Evolutionary conservation across 352 stramenopile species (phyloP), one percentile per base, ranked within the genome.

Genomic region (Phytophthora sojae): DNA sequence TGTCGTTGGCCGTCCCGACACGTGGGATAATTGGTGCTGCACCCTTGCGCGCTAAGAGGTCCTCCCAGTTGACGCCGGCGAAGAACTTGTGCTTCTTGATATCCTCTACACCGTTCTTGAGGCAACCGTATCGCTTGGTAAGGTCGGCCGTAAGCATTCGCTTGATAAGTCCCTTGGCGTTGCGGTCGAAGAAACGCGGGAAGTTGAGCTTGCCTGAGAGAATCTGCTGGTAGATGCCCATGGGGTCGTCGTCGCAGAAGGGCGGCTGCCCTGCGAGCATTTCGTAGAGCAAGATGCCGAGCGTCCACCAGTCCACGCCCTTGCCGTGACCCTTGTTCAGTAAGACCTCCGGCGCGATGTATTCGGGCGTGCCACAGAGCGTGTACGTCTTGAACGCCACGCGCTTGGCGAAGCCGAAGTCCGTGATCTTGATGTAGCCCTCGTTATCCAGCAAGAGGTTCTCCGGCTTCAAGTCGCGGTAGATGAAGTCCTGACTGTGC

Each of bases 41-140:
- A 9, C 97, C 79, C 73, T 98, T 96, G 74, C 88, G 83, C 65
- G 88, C 83, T 19, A 98, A 61, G 29, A 99, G 73, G 51, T 94
- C 86, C 21, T 98, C 89, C 83, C 93, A 99, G 75, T 97, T 92
- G 37, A 99, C 74, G 39, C 91, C 92, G 19, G 77, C 69, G 70
- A 99, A 98, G 79, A 97, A 99, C 81, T 98, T 99, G 85, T 98
- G 93, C 61, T 97, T 97, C 83, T 98, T 99, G 61, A 99, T 98
- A 74, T 99, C 97, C 42, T 95, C 77, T 3, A 97, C 93, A 7
- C 97, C 97, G 63, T 93, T 95, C 87, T 99, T 99, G 23, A 99
- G 82, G 81, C 96, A 99, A 37, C 97, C 97, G 67, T 97, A 99
- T 52, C 97, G 92, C 78, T 99, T 98, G 3, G 96, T 99, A n/a